phyloP scores from a whole-genome alignment of 2,329 filamentous ascomycete species.

The Claviceps africana region DNA sequence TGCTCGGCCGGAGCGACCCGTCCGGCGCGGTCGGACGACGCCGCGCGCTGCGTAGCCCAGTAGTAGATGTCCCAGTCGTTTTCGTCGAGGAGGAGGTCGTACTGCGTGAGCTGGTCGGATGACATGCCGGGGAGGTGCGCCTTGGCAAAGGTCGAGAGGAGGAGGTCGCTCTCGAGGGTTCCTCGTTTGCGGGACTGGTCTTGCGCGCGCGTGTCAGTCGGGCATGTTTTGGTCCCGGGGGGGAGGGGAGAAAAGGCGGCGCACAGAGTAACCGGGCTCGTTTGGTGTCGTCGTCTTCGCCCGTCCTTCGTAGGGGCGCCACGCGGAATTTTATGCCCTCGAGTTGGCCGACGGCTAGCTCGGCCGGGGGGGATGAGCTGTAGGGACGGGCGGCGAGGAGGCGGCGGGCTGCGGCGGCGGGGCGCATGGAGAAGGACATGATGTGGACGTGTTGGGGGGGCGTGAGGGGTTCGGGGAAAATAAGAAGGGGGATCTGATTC shows the following conservation, averaged over 20 bases:
- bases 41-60: constrained; percentile 76
- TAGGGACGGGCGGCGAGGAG: not conserved
- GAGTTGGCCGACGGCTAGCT: constrained; percentile 75
- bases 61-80: constrained; percentile 99
- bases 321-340: constrained; percentile 76
- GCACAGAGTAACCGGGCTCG: constrained; percentile 64
- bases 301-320: constrained; percentile 72
- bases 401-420: constrained; percentile 5
- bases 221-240: not conserved
- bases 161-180: constrained; percentile 86
- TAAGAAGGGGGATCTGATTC: not conserved
- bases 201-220: constrained; percentile 24
- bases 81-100: constrained; percentile 89
- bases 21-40: constrained; percentile 28
- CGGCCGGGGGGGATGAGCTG: constrained; percentile 17
- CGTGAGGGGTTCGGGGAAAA: too few relatives aligned
- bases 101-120: constrained; percentile 59
- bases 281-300: constrained; percentile 76
- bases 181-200: constrained; percentile 96
- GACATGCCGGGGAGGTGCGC: constrained; percentile 63
- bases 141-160: constrained; percentile 90
- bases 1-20: constrained; percentile 20
- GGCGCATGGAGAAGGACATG: constrained; percentile 10
- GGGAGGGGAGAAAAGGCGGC: constrained; percentile 23
- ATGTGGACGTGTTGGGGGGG: not conserved